A percentile compares a stretch with the other conserved stretches of the same genome.
Conservation (phyloP, 345 rosid species). For the Trapa incisa region DNA sequence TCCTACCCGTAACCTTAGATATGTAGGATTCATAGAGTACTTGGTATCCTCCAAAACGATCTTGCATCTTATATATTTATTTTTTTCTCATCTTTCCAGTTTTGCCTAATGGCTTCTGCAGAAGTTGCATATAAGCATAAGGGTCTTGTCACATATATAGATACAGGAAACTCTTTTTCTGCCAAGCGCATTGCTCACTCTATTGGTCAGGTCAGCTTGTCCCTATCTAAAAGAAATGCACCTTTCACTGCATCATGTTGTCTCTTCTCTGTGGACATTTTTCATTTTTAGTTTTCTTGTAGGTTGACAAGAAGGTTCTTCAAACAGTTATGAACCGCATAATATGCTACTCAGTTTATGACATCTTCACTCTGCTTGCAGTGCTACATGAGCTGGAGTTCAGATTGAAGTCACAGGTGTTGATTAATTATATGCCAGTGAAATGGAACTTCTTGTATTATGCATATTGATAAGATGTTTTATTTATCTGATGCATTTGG, state of each 20-base stretch:
- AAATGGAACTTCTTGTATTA: constrained; percentile 1
- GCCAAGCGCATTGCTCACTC: constrained; percentile 44
- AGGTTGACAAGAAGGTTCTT: constrained; percentile 16
- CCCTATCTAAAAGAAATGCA: constrained; percentile 8
- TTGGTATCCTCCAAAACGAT: not conserved
- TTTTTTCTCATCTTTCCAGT: constrained; percentile 18
- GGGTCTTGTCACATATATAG: constrained; percentile 45
- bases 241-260: not conserved
- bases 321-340: constrained; percentile 50
- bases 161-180: constrained; percentile 79
- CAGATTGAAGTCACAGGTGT: constrained; percentile 47
- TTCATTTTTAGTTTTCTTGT: constrained; percentile 4
- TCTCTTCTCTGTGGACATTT: not conserved
- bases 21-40: not conserved
- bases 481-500: constrained; percentile 4
- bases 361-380: constrained; percentile 55
- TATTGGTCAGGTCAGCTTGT: constrained; percentile 19
- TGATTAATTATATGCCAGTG: constrained; percentile 8
- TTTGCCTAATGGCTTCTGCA: constrained; percentile 58
- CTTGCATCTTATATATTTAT: not conserved
- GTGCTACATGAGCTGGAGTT: constrained; percentile 41
- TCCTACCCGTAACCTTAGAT: not conserved
- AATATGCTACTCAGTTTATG: constrained; percentile 46
- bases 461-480: constrained; percentile 1
- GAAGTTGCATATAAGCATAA: constrained; percentile 33